These are phyloP conservation scores for Nadsonia starkeyi-henricii DNA, from an alignment of 1,139 yeast species.

Conservation along the genomic window DNA sequence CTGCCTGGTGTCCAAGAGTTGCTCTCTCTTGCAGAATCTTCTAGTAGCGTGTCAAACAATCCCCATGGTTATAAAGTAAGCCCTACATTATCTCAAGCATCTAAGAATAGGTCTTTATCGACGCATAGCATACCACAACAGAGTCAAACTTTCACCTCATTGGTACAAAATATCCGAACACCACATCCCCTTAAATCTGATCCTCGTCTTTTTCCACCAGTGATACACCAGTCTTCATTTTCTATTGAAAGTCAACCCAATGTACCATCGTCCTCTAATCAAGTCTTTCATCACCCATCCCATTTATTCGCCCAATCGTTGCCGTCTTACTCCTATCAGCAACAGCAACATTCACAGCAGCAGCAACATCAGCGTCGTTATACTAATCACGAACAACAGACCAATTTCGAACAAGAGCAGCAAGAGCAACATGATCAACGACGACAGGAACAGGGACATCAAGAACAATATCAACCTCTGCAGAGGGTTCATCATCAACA, in stretches of 20 bases:
- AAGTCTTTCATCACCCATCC: not conserved
- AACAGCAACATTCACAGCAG: not conserved
- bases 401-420: not conserved
- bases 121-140: not conserved
- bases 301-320: not conserved
- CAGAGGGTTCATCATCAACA: not conserved
- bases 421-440: not conserved
- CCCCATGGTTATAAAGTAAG: not conserved
- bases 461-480: not conserved
- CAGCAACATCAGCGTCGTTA: not conserved
- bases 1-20: not conserved
- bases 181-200: not conserved
- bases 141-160: not conserved
- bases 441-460: too few relatives aligned
- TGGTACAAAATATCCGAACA: not conserved
- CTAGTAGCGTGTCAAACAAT: not conserved
- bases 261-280: not conserved
- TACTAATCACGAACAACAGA: not conserved
- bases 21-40: not conserved
- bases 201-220: not conserved
- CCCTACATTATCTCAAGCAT: not conserved
- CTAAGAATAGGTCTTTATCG: not conserved
- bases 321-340: not conserved
- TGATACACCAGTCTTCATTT: not conserved
- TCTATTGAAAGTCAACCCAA: not conserved